Conservation (phyloP, 495 filamentous ascomycete genomes). For the Penicillium dipodomyicola region DNA sequence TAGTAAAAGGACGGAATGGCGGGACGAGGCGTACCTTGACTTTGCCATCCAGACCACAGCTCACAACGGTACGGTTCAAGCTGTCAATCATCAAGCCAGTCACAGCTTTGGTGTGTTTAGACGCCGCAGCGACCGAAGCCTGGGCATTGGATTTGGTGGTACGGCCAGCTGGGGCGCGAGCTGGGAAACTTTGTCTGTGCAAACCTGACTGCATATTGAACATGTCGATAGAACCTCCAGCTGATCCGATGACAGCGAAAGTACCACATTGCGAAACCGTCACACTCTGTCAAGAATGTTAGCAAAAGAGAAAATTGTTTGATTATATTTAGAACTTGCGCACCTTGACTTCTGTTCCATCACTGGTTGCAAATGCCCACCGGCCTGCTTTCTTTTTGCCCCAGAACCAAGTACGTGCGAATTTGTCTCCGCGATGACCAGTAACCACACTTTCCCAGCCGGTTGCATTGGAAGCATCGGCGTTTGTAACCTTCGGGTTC, state of each 20-base stretch:
- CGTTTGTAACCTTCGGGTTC: constrained; percentile 57
- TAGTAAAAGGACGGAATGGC: background rate
- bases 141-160: constrained; percentile 22
- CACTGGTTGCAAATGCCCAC: constrained; percentile 86
- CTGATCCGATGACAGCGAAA: constrained; percentile 88
- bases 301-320: constrained; percentile 6
- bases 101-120: constrained; percentile 75
- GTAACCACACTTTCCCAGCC: constrained; percentile 98
- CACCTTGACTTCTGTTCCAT: constrained; percentile 73
- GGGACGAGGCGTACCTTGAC: constrained; percentile 63
- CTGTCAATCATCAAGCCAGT: constrained; percentile 83
- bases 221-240: constrained; percentile 79
- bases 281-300: constrained; percentile 56
- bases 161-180: constrained; percentile 60
- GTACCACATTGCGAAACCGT: constrained; percentile 87
- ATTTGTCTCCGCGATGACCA: constrained; percentile 82
- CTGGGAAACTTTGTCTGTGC: constrained; percentile 81
- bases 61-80: constrained; percentile 77
- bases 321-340: constrained; percentile 7
- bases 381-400: constrained; percentile 86
- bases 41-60: constrained; percentile 86
- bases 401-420: constrained; percentile 96
- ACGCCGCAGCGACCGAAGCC: constrained; percentile 22
- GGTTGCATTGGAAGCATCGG: constrained; percentile 64
- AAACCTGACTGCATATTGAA: constrained; percentile 94